Evolutionary conservation across 2,329 filamentous ascomycete species (phyloP).

Genomic region (Phaeomoniella chlamydospora): DNA sequence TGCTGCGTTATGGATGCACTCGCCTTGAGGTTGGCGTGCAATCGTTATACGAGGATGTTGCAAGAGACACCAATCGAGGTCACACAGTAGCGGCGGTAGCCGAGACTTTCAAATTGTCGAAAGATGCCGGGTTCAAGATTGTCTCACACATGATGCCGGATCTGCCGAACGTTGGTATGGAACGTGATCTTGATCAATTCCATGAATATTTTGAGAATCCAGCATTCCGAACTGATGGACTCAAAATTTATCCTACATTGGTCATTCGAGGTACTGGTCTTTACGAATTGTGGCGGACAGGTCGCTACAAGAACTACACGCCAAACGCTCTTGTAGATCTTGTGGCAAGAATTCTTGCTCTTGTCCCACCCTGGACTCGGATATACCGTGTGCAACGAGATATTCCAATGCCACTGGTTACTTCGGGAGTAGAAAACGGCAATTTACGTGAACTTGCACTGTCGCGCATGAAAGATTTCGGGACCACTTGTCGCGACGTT

Average conservation of each 20-base stretch:
- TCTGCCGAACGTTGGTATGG: constrained; percentile 94
- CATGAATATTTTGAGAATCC: constrained; percentile 96
- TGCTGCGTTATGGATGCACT: constrained; percentile 97
- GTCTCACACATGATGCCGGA: constrained; percentile 99
- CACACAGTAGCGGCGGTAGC: constrained; percentile 92
- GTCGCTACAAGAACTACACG: constrained; percentile 96
- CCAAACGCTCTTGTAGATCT: constrained; percentile 93
- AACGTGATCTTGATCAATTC: constrained; percentile 92
- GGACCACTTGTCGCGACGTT: constrained; percentile 90
- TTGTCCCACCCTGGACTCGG: constrained; percentile 93
- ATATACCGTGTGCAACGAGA: constrained; percentile 98
- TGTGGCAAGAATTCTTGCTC: constrained; percentile 84
- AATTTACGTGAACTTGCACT: constrained; percentile 87
- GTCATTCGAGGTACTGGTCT: constrained; percentile 93
- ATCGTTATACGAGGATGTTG: constrained; percentile 93
- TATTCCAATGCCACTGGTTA: constrained; percentile 99
- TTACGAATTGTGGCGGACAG: constrained; percentile 95
- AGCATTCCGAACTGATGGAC: constrained; percentile 84
- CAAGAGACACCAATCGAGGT: constrained; percentile 91
- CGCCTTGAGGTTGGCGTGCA: constrained; percentile 90
- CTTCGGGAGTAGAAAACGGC: constrained; percentile 93
- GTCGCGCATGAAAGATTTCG: constrained; percentile 98
- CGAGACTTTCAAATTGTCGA: constrained; percentile 92
- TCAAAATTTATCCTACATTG: constrained; percentile 96
- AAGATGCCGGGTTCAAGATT: constrained; percentile 97